These are phyloP conservation scores for Microascus cirrosus DNA, from an alignment of 2,329 filamentous ascomycete genomes.

Conservation along the genomic window DNA sequence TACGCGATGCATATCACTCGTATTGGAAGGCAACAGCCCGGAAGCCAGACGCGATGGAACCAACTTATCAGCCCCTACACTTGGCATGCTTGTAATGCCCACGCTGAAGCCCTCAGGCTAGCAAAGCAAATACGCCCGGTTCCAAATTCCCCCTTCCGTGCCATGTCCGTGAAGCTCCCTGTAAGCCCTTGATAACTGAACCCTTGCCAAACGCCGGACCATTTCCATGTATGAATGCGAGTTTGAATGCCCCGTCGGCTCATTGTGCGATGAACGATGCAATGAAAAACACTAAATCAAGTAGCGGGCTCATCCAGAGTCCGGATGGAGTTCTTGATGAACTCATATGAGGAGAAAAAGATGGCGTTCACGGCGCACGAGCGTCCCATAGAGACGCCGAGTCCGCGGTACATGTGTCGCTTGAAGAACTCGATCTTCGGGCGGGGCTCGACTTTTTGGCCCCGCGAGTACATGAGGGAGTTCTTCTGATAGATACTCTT, in stretches of 20 bases:
- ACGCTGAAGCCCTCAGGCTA: not conserved
- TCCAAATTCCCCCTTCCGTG: not conserved
- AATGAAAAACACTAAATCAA: not conserved
- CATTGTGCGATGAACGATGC: not conserved
- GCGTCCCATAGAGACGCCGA: slow-evolving; percentile 73
- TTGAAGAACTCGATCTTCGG: slow-evolving; percentile 73
- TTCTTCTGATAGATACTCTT: slow-evolving; percentile 82
- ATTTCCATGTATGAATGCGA: not conserved
- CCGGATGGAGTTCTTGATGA: slow-evolving; percentile 61
- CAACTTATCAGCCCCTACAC: not conserved
- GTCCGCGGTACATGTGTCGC: slow-evolving; percentile 67
- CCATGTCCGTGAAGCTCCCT: not conserved
- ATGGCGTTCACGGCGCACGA: slow-evolving; percentile 79
- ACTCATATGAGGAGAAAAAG: slow-evolving; percentile 83
- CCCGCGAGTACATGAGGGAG: slow-evolving; percentile 57
- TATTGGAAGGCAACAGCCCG: not conserved
- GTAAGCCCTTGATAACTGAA: not conserved
- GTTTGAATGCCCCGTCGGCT: not conserved
- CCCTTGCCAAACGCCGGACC: not conserved
- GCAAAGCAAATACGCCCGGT: not conserved
- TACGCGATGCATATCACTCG: too few relatives aligned
- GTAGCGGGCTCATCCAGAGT: slow-evolving; percentile 32
- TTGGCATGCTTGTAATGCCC: not conserved
- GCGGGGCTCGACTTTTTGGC: slow-evolving; percentile 49
- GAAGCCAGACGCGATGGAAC: not conserved